Base-by-base conservation (phyloP, 192 early-diverging fungal genomes). In the Allomyces arbusculus region DNA sequence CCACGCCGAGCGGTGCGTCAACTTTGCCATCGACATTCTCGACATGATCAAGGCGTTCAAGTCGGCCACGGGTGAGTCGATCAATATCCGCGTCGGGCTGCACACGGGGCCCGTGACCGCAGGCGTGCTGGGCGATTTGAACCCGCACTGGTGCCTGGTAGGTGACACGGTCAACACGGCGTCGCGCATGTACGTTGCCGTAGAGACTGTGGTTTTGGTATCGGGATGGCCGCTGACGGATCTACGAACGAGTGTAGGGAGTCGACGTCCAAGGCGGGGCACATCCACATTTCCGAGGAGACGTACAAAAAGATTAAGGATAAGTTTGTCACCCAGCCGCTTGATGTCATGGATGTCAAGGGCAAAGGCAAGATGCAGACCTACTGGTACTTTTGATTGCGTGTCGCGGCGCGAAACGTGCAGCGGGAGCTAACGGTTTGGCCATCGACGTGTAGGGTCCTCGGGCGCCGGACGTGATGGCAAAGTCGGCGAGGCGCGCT, bases 101-200 rank as follows among this genome's bases (percentile, higher is more conserved):
- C 69, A 76, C 50, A 67, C 74, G 62, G 77, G 77, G n/a, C 77
- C 77, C 22, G 69, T 78, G 12, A 76, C 72, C 14, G 75, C 74
- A 1, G 77, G 75, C 50, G 71, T 78, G 19, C 65, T 78, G 10
- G 77, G 77, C 8, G 73, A 74, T 12, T 63, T 65, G 20, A 78
- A 74, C 68, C 77, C 77, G 23, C 72, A 74, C 64, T 78, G 70
- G 66, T 61, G 74, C 63, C 61, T 78, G 62, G 69, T 78, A 24
- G 77, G 77, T 20, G 77, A 78, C 55, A 78, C 77, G 26, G 75
- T 73, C 40, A 75, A 65, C 23, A 74, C 71, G 64, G 77, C 77
- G 4, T 77, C 75, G 23, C 74, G 73, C 61, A 63, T 33, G 28
- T 22, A 62, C n/a, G 61, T 24, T 62, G 22, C 8, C 10, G 4